A percentile compares a stretch with the other conserved stretches of the same genome.
These are phyloP conservation scores for Tulasnella sp. DNA, from an alignment of 768 basidiomycete genomes.

Conservation along the genomic window DNA sequence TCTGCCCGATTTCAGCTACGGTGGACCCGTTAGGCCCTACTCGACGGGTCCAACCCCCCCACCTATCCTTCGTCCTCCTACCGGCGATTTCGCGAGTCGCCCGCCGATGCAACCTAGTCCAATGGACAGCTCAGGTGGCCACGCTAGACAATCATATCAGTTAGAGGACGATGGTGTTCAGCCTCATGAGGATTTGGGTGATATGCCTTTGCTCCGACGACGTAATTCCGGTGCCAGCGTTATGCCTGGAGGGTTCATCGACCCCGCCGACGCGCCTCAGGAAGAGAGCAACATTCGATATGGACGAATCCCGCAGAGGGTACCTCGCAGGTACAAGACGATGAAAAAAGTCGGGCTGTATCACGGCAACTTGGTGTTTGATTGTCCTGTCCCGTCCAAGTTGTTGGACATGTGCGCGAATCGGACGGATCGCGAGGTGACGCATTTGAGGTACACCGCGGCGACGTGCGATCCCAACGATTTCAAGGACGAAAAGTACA, in stretches of 20 bases:
- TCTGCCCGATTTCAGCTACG: too few species aligned
- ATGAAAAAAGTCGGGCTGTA: conserved; percentile 89
- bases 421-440: conserved; percentile 80
- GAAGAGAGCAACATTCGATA: conserved; percentile 47
- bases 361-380: conserved; percentile 89
- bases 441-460: conserved; percentile 92
- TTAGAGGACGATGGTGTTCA: conserved; percentile 9
- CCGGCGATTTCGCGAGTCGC: not conserved
- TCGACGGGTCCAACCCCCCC: not conserved
- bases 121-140: not conserved
- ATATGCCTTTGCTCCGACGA: conserved; percentile 20
- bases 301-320: conserved; percentile 83
- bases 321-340: conserved; percentile 85
- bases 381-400: conserved; percentile 85
- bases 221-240: not conserved
- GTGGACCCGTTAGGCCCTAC: not conserved
- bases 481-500: conserved; percentile 74
- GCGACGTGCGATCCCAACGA: conserved; percentile 95
- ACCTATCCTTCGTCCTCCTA: not conserved
- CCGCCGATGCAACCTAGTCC: conserved; percentile 6
- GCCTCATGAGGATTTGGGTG: conserved; percentile 9
- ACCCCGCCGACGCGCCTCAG: not conserved
- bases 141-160: not conserved
- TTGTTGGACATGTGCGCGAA: conserved; percentile 73
- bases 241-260: conserved; percentile 11